Base-by-base conservation (phyloP, 371 early-diverging fungal species). In the Mycotypha africana region DNA sequence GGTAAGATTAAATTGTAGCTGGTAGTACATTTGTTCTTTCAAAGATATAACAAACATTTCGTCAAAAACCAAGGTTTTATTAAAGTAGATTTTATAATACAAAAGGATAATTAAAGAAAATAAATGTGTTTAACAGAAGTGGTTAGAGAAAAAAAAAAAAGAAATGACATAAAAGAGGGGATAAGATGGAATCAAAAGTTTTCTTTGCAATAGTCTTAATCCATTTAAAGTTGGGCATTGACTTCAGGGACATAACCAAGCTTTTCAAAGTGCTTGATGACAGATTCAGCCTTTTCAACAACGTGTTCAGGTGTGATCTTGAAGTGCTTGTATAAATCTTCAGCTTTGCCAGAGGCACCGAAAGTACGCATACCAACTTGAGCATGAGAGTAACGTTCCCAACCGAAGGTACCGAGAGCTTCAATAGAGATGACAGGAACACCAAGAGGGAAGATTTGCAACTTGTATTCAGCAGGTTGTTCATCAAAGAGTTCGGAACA, bases 401-500 rank as follows among this genome's bases (percentile, higher is more conserved):
- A 99, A 15, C 96, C 93, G 58, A 89, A 88, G 34, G 93, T 93
- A 38, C 85, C 60, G 53, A 89, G 73, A 14, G 97, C 98, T 74
- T 99, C 99, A 43, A 98, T 85, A 52, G 89, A 84, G 41, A 98
- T 69, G 17, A 82, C 75, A 7, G 96, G 91, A 26, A 90, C 68
- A 24, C 87, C 86, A 21, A 70, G 70, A 14, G 81, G 74, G 60
- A 99, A 78, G 20, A 99, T 94, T 6, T 76, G 67, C 36, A 80
- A 70, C 58, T 85, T 80, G 81, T 99, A 99, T 39, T 84, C 92
- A 17, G 65, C 51, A 9, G 79, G 28, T 72, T 99, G 99, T 42
- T 86, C 85, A 42, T 93, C 93, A 65, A 99, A 99, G 44, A 98
- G 71, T 55, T 93, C 93, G 56, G 84, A 79, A 53, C 92, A 98